Evolutionary conservation across 2,329 filamentous ascomycete species (phyloP).

Genomic region (Lecanosticta acicola): DNA sequence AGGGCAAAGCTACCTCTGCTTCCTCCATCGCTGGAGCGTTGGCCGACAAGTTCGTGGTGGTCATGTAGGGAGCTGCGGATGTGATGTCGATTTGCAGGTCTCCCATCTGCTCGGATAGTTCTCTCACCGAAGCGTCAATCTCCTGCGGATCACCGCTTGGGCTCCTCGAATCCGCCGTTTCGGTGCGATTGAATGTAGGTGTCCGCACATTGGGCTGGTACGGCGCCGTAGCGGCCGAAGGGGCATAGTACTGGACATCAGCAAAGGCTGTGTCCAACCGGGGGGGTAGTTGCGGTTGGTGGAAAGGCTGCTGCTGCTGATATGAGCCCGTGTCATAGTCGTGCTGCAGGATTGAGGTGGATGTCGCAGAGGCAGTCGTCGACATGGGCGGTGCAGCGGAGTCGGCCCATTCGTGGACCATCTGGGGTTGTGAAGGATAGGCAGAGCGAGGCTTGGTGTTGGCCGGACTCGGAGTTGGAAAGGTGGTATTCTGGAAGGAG

Average conservation of each 20-base stretch:
- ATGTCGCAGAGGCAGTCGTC: slow-evolving; percentile 8
- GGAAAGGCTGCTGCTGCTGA: slow-evolving; percentile 13
- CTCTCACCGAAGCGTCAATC: slow-evolving; percentile 28
- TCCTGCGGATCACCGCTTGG: slow-evolving; percentile 31
- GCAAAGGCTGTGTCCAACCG: slow-evolving; percentile 12
- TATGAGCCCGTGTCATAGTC: slow-evolving; percentile 12
- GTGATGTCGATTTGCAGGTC: slow-evolving; percentile 81
- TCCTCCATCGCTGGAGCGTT: slow-evolving; percentile 64
- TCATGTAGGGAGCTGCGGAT: slow-evolving; percentile 83
- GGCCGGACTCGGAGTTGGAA: slow-evolving; percentile 12
- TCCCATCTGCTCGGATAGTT: slow-evolving; percentile 60
- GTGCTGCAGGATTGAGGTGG: slow-evolving; percentile 13
- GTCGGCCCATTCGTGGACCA: slow-evolving; percentile 18
- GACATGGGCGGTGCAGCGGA: slow-evolving; percentile 5
- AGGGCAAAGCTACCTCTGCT: slow-evolving; percentile 63
- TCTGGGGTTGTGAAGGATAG: slow-evolving; percentile 9
- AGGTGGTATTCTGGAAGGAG: slow-evolving; percentile 27
- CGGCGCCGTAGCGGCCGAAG: slow-evolving; percentile 7
- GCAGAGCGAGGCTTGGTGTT: slow-evolving; percentile 12
- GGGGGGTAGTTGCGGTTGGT: slow-evolving; percentile 10
- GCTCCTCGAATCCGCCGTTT: slow-evolving; percentile 24
- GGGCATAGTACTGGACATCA: slow-evolving; percentile 14
- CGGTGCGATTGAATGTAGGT: slow-evolving; percentile 19
- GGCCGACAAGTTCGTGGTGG: slow-evolving; percentile 54
- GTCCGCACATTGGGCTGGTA: slow-evolving; percentile 17